Evolutionary conservation across 176 grass and related monocot genomes (phyloP), one percentile per base, ranked within the genome.

Genomic region (Oryza australiensis): DNA sequence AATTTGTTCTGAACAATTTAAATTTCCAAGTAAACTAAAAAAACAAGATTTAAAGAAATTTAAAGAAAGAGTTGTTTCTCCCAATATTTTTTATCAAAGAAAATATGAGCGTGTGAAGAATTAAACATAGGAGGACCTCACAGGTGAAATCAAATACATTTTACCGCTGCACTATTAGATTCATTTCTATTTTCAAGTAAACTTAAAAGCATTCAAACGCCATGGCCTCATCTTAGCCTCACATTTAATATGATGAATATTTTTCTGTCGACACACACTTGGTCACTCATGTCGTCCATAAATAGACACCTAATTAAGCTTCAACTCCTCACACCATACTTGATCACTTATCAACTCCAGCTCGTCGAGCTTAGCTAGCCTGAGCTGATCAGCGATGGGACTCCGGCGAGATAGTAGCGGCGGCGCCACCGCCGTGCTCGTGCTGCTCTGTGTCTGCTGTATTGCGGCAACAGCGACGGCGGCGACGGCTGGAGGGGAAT

Each of bases 381-480:
- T 24, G 22, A 76, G 22, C 55, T 76, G 34, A n/a, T n/a, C n/a
- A 9, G 8, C 24, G 2, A 68, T 55, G 77, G 28, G 28, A 22
- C 33, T 68, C 42, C 49, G 49, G 49, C 49, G 49, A 53, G 49
- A 18, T 7, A 53, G 49, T 6, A 18, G 48, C 48, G 48, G 48
- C 48, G 3, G 2, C 13, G 15, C 32, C 28, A 34, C 12, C 28
- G 7, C 28, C 7, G 4, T 79, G 23, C n/a, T 73, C 37, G 66
- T 88, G 26, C 5, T 51, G 48, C 28, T 45, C 23, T 85, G 70
- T 51, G 48, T 18, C 4, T 27, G 60, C 32, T 76, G 62, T 81
- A 23, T 64, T 23, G 42, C 53, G 0, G 35, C 38, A 65, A 46
- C 43, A 12, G 12, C 43, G 43, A 62, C 29, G 64, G 48, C 62